These are phyloP conservation scores for Macrotyloma uniflorum DNA, from an alignment of 306 rosid species.

Conservation along the genomic window DNA sequence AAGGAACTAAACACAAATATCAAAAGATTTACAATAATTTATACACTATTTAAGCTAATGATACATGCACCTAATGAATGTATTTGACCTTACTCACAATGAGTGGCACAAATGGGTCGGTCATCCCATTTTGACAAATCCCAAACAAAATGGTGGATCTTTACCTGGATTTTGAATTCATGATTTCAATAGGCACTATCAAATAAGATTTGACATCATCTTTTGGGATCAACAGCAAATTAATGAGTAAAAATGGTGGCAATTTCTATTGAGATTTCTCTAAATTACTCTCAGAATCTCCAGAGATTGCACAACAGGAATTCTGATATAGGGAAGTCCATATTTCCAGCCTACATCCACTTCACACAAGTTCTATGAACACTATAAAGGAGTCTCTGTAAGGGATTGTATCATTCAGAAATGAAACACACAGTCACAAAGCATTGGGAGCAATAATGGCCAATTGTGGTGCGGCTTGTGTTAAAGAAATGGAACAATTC, in stretches of 20 bases:
- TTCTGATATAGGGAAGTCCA: not conserved
- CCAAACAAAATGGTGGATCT: conserved; percentile 7
- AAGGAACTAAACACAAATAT: too few relatives aligned
- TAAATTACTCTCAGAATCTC: not conserved
- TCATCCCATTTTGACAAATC: not conserved
- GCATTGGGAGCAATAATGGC: not conserved
- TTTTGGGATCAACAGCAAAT: not conserved
- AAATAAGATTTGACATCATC: not conserved
- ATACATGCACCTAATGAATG: not conserved
- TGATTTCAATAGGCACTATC: not conserved
- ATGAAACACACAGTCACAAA: not conserved
- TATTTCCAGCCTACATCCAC: not conserved
- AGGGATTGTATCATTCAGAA: too few relatives aligned
- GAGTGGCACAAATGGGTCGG: not conserved
- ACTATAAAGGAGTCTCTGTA: not conserved
- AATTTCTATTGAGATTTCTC: not conserved
- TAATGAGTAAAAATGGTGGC: not conserved
- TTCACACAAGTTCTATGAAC: not conserved
- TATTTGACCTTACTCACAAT: not conserved
- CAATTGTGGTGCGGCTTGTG: not conserved
- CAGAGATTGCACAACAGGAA: not conserved
- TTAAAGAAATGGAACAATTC: not conserved
- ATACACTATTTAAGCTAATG: not conserved
- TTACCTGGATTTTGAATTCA: not conserved
- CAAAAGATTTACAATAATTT: too few relatives aligned